These are phyloP conservation scores for Torrubiellomyces zombiae DNA, from an alignment of 2,329 filamentous ascomycete genomes.

Conservation along the genomic window DNA sequence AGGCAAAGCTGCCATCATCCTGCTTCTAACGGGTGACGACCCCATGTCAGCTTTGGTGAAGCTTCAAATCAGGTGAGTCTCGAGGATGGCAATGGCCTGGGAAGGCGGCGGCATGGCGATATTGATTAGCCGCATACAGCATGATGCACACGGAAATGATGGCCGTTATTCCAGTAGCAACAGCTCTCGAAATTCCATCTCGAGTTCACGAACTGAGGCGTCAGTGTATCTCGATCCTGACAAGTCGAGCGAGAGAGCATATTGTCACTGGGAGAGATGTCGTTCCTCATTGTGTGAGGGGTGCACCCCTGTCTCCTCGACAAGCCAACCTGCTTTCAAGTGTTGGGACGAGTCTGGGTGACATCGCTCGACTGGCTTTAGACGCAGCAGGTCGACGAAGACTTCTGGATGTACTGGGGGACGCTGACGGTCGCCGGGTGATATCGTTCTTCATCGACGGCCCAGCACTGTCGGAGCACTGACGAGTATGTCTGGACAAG, in stretches of 20 bases:
- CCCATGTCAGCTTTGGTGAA: conserved; percentile 19
- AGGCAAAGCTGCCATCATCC: conserved; percentile 23
- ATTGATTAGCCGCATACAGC: conserved; percentile 12
- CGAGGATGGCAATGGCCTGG: not conserved
- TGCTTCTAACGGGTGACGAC: conserved; percentile 20
- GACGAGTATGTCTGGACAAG: too few species aligned
- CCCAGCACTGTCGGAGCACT: conserved; percentile 3
- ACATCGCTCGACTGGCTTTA: conserved; percentile 10
- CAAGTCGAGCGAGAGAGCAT: too few species aligned
- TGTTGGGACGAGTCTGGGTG: conserved; percentile 10
- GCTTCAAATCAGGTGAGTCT: conserved; percentile 26
- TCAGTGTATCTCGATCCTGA: conserved; percentile 8
- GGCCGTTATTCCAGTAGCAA: conserved; percentile 25
- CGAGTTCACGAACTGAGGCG: conserved; percentile 21
- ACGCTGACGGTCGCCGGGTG: conserved; percentile 12
- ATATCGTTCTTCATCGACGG: conserved; percentile 13
- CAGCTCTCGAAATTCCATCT: conserved; percentile 16
- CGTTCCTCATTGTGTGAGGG: conserved; percentile 10
- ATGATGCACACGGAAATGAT: conserved; percentile 16
- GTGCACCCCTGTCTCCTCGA: conserved; percentile 10
- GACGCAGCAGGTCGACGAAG: conserved; percentile 6
- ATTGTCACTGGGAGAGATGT: conserved; percentile 1
- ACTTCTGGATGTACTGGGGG: conserved; percentile 14
- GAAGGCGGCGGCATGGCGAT: too few species aligned
- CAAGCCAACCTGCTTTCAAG: conserved; percentile 14